Percentiles rank a stretch among this genome's conserved stretches.
phyloP scores from a whole-genome alignment of 345 rosid genomes.

The Ceriops zippeliana region DNA sequence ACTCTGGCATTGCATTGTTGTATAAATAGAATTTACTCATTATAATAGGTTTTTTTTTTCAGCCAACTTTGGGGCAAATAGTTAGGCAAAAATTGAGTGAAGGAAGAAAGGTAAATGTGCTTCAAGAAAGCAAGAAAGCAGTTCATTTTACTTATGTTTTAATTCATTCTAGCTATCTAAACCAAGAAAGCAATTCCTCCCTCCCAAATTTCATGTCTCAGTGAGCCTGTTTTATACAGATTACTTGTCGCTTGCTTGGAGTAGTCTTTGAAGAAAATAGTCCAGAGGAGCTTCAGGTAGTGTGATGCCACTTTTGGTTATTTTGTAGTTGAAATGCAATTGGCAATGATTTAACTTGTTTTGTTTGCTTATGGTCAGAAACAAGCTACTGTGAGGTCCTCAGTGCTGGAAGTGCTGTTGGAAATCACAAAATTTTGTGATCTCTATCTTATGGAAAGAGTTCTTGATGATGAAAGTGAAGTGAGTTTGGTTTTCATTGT shows the following conservation, averaged over 20 bases:
- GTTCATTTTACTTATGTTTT: background rate
- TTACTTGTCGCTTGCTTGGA: conserved; percentile 89
- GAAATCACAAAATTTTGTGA: conserved; percentile 91
- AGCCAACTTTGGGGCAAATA: conserved; percentile 81
- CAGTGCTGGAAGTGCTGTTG: conserved; percentile 85
- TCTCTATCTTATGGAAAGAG: conserved; percentile 99
- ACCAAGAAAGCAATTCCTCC: conserved; percentile 7
- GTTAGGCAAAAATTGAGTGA: conserved; percentile 85
- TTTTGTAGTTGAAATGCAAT: conserved; percentile 11
- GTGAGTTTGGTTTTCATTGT: conserved; percentile 39
- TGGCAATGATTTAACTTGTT: conserved; percentile 9
- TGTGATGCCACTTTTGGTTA: conserved; percentile 13
- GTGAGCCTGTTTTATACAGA: conserved; percentile 39
- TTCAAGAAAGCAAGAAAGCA: background rate
- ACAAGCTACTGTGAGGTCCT: conserved; percentile 84
- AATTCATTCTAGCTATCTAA: background rate
- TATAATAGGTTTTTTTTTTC: conserved; percentile 16
- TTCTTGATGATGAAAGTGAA: conserved; percentile 85
- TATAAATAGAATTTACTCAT: conserved; percentile 3
- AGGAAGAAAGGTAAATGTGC: conserved; percentile 69
- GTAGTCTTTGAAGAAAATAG: conserved; percentile 82
- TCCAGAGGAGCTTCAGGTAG: conserved; percentile 85
- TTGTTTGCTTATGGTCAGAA: conserved; percentile 43
- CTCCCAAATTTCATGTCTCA: conserved; percentile 3
- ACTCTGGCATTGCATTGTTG: background rate